These are phyloP conservation scores for Paecilomyces sp. DNA, from an alignment of 2,329 filamentous ascomycete species.

Conservation along the genomic window DNA sequence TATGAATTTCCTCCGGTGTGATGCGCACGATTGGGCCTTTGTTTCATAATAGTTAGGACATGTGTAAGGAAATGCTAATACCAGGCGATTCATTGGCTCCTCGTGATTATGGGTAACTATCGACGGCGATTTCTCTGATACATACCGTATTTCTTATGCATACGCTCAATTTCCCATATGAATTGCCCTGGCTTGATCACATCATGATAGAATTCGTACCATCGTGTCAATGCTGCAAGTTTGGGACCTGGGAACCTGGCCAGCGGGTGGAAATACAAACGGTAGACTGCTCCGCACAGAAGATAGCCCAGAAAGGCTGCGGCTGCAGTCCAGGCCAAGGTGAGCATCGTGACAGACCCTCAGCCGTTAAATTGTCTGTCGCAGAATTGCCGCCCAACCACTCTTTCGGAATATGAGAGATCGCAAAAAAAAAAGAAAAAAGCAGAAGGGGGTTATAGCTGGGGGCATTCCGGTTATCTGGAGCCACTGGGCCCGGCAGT, in stretches of 20 bases:
- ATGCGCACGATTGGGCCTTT: slow-evolving; percentile 29
- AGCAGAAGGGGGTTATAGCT: neutral
- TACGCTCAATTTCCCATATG: slow-evolving; percentile 23
- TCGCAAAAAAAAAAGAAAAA: neutral
- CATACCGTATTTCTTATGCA: slow-evolving; percentile 29
- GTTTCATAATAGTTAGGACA: neutral
- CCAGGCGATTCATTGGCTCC: neutral
- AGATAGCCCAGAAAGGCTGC: neutral
- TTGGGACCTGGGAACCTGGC: slow-evolving; percentile 19
- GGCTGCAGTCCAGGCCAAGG: neutral
- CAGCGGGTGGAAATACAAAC: slow-evolving; percentile 18
- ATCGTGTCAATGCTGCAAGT: slow-evolving; percentile 5
- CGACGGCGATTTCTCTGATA: neutral
- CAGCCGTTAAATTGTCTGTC: neutral
- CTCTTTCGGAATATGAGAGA: neutral
- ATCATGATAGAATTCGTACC: slow-evolving; percentile 31
- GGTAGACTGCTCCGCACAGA: slow-evolving; percentile 12
- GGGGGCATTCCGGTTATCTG: neutral
- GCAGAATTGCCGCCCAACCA: neutral
- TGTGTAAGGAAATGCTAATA: neutral
- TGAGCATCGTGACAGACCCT: neutral
- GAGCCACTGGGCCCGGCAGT: neutral
- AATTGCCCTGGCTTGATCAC: slow-evolving; percentile 24
- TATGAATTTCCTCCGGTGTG: slow-evolving; percentile 25
- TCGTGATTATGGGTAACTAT: neutral